phyloP scores from a whole-genome alignment of 2,329 filamentous ascomycete genomes.

The Cercospora sesami region DNA sequence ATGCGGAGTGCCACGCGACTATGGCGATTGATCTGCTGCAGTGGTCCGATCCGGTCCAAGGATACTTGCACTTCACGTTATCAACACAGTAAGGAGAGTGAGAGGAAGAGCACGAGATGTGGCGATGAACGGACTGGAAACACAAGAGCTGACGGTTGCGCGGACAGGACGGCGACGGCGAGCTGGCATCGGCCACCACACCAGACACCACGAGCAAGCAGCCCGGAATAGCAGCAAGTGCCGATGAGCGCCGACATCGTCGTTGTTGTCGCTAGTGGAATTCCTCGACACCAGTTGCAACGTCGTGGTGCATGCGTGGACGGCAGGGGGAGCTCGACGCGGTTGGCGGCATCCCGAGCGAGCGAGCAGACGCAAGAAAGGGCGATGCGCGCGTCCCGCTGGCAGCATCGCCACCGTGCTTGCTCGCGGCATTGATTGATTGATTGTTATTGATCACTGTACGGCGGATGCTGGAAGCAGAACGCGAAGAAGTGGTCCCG shows the following conservation, averaged over 20 bases:
- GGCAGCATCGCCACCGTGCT: background rate
- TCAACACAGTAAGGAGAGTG: background rate
- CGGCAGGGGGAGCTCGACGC: background rate
- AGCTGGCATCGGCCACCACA: background rate
- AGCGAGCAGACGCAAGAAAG: background rate
- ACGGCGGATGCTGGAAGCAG: background rate
- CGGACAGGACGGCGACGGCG: background rate
- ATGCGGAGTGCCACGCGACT: conserved; percentile 19
- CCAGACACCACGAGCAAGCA: background rate
- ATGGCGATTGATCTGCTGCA: conserved; percentile 12
- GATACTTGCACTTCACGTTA: conserved; percentile 16
- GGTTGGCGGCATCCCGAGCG: background rate
- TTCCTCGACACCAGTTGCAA: background rate
- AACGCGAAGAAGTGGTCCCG: background rate
- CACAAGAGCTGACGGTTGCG: background rate
- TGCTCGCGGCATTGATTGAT: background rate
- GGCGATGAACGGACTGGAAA: background rate
- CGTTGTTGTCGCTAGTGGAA: background rate
- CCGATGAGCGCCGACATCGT: conserved; percentile 3
- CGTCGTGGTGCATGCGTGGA: background rate
- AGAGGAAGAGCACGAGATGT: background rate
- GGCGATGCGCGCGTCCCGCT: background rate
- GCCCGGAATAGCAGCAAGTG: background rate
- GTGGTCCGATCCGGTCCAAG: conserved; percentile 2
- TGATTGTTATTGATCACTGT: background rate